Evolutionary conservation across 1,139 yeast genomes (phyloP).

Genomic region (Diutina rugosa): DNA sequence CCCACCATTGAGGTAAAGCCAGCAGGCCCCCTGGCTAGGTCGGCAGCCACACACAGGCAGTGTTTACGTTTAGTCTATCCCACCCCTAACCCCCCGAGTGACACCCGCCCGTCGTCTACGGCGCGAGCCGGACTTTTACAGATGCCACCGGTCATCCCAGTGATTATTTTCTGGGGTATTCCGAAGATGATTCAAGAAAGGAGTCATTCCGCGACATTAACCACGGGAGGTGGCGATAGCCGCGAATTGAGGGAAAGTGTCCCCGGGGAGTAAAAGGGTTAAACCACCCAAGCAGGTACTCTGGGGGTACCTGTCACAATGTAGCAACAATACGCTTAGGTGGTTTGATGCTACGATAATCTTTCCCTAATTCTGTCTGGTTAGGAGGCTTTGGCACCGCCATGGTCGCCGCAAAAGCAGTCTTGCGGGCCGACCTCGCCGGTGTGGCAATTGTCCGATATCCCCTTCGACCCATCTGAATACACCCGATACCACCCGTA

Average conservation of each 20-base stretch:
- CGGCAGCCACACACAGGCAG: too few relatives aligned
- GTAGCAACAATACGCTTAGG: background rate
- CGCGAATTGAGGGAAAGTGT: background rate
- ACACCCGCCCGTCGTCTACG: background rate
- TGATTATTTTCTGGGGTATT: background rate
- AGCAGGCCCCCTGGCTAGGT: too few relatives aligned
- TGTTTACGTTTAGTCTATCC: background rate
- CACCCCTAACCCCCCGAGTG: background rate
- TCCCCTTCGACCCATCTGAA: background rate
- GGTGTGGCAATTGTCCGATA: background rate
- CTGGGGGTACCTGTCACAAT: background rate
- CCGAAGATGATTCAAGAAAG: background rate
- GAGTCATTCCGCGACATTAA: slow-evolving; percentile 1
- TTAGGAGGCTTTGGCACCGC: too few relatives aligned
- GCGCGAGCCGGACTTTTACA: background rate
- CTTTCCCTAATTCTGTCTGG: too few relatives aligned
- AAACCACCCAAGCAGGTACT: background rate
- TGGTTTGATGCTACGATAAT: too few relatives aligned
- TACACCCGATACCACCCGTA: background rate
- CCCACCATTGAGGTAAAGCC: too few relatives aligned
- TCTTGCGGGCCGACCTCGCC: background rate
- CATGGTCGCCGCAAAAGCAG: too few relatives aligned
- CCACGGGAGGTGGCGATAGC: background rate
- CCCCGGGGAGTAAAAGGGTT: background rate
- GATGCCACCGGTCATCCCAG: background rate